Base-by-base conservation (phyloP, 352 stramenopile genomes). In the Phytophthora pini region DNA sequence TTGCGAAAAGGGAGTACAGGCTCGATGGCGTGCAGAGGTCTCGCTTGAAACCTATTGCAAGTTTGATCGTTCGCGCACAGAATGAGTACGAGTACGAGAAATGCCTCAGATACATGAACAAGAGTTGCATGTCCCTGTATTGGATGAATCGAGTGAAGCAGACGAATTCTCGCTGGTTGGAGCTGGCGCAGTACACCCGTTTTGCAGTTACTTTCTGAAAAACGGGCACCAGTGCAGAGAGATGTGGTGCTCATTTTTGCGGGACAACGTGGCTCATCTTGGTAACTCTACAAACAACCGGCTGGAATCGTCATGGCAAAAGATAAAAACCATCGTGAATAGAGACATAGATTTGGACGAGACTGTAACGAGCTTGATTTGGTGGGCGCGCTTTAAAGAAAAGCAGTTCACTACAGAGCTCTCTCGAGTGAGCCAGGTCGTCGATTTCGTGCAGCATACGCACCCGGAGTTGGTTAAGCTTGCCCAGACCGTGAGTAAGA, bases 211-310 rank as follows among this genome's bases (percentile, higher is more conserved):
- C 7, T 72, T 62, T 11, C 9, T 55, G 1, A 17, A 56, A 13
- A 61, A 56, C 12, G 68, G 64, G 57, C 11, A 67, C n/a, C 34
- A 2, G 4, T 72, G 56, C 43, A n/a, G 44, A 5, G 1, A 15
- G 6, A 66, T 60, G 50, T 67, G 64, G 64, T 40, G 49, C 1
- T 32, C 49, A 0, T 61, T 17, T 17, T 34, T 56, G 5, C 54
- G 61, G 0, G 29, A 45, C 6, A 60, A 53, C 8, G 57, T 62
- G 0, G 36, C 39, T 1, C 50, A 58, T 1, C 39, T 68, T 22
- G 52, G 57, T 2, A 67, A 63, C 26, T 62, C n/a, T 2, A 72
- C 56, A 5, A 72, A 72, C 48, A 72, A 72, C 26, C 36, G 64
- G 1, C 48, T 58, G 10, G 64, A 58, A 12, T 55, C 54, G 0